phyloP scores from a whole-genome alignment of 2,329 filamentous ascomycete species.

The Lachnellula cervina region DNA sequence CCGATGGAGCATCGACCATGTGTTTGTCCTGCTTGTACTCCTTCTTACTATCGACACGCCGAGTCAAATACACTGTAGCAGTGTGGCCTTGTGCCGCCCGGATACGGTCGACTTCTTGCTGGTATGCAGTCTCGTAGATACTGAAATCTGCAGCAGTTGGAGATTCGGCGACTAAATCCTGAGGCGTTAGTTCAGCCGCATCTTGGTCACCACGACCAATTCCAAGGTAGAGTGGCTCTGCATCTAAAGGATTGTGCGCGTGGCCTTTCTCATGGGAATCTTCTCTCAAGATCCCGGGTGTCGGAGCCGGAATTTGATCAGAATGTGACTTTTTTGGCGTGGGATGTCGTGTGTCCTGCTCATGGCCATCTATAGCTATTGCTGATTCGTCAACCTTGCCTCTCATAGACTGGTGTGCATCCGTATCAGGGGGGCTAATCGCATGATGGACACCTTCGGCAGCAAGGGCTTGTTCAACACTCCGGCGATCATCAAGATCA shows the following conservation, averaged over 20 bases:
- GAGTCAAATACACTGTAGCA: conserved; percentile 54
- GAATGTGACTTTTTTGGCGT: conserved; percentile 12
- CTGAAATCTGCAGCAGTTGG: conserved; percentile 80
- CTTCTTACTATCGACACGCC: conserved; percentile 41
- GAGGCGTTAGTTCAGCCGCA: conserved; percentile 31
- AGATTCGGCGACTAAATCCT: conserved; percentile 69
- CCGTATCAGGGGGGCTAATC: conserved; percentile 28
- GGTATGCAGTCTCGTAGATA: conserved; percentile 84
- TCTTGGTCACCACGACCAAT: conserved; percentile 64
- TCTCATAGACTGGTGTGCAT: conserved; percentile 2
- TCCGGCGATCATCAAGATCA: conserved; percentile 45
- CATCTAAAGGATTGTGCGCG: conserved; percentile 59
- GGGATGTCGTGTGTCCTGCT: background rate
- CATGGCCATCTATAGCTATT: background rate
- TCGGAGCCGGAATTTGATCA: conserved; percentile 26
- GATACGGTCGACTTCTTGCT: conserved; percentile 75
- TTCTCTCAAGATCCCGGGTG: conserved; percentile 33
- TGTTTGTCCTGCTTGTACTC: conserved; percentile 29
- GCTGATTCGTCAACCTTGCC: conserved; percentile 10
- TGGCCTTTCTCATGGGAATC: conserved; percentile 50
- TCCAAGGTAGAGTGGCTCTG: conserved; percentile 62
- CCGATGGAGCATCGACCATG: conserved; percentile 24
- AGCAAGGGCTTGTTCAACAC: conserved; percentile 45
- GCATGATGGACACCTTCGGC: conserved; percentile 49
- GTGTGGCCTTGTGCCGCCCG: conserved; percentile 41